Base-by-base conservation (phyloP, 768 basidiomycete genomes). In the Leccinum incarnatum region DNA sequence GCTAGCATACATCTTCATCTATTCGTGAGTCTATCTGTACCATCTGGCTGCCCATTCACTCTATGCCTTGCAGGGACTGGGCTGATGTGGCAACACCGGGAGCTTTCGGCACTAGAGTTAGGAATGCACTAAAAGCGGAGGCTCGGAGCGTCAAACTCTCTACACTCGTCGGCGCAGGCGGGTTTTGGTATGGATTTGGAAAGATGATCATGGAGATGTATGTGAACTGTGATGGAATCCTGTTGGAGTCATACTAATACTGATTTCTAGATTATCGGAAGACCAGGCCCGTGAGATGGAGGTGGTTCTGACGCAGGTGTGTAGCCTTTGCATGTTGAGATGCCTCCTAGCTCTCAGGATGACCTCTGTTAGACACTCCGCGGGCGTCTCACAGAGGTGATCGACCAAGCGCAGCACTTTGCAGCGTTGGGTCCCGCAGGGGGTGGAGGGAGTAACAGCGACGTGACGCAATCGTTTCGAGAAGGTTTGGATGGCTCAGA, bases 401-500 rank as follows among this genome's bases (percentile, higher is more conserved):
- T 89, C 60, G 93, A 90, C 73, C 93, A 94, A 73, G 91, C 93
- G 1, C 92, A 93, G 65, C 91, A 95, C 67, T 94, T 94, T 73
- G 91, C 87, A 36, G 80, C 84, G 0, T 72, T 89, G 17, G 89
- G 86, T 27, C 79, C 82, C 46, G 78, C 79, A n/a, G 82, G 83
- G 23, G 75, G 76, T 19, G 79, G 80, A 11, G 80, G 81, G 3
- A 76, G 81, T 4, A 76, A 78, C 7, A 83, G 80, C 14, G 86
- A 88, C 61, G 69, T 76, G 1, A 84, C 91, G 6, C 87, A 89
- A 62, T 76, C 82, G 12, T 98, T 98, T 67, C 79, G 93, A 63
- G 95, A 96, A 71, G 95, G 95, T 1, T 81, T 98, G 59, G 95
- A 98, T 56, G 85, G 83, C n/a, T 92, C 91, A 14, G 95, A 98